Evolutionary conservation across 2,329 filamentous ascomycete genomes (phyloP).

Genomic region (Talaromyces sp.): DNA sequence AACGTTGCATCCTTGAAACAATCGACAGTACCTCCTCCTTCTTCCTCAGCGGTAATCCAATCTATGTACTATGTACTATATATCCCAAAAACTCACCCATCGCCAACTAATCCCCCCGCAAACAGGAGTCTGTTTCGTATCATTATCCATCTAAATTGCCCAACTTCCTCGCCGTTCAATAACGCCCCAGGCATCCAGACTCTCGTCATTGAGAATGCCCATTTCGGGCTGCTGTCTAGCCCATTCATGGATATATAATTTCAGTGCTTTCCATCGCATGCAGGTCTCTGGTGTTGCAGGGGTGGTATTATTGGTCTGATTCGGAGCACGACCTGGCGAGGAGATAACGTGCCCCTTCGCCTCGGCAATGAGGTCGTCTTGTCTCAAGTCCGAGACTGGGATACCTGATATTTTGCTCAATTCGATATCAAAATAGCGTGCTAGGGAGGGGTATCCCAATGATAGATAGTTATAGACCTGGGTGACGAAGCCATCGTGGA

Average conservation of each 20-base stretch:
- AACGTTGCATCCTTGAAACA: neutral
- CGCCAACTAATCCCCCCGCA: neutral
- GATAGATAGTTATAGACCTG: slow-evolving; percentile 98
- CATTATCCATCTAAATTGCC: slow-evolving; percentile 56
- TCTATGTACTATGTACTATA: slow-evolving; percentile 8
- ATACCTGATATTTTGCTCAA: slow-evolving; percentile 77
- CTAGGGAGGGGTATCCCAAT: slow-evolving; percentile 83
- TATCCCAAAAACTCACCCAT: neutral
- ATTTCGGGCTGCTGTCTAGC: slow-evolving; percentile 79
- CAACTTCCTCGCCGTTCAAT: slow-evolving; percentile 61
- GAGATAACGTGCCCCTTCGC: slow-evolving; percentile 71
- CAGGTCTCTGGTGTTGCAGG: slow-evolving; percentile 50
- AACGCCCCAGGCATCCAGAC: slow-evolving; percentile 66
- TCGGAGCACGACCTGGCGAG: slow-evolving; percentile 32
- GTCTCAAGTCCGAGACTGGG: slow-evolving; percentile 64
- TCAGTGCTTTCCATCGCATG: slow-evolving; percentile 79
- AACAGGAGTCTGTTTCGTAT: neutral
- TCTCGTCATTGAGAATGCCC: slow-evolving; percentile 50
- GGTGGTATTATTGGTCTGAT: slow-evolving; percentile 52
- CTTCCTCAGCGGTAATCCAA: neutral
- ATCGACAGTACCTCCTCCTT: neutral
- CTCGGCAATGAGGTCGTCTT: slow-evolving; percentile 65
- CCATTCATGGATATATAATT: slow-evolving; percentile 84
- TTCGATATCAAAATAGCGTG: slow-evolving; percentile 79
- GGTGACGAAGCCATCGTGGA: slow-evolving; percentile 80